phyloP scores from a whole-genome alignment of 1,139 yeast species.

The Diutina sp. region DNA sequence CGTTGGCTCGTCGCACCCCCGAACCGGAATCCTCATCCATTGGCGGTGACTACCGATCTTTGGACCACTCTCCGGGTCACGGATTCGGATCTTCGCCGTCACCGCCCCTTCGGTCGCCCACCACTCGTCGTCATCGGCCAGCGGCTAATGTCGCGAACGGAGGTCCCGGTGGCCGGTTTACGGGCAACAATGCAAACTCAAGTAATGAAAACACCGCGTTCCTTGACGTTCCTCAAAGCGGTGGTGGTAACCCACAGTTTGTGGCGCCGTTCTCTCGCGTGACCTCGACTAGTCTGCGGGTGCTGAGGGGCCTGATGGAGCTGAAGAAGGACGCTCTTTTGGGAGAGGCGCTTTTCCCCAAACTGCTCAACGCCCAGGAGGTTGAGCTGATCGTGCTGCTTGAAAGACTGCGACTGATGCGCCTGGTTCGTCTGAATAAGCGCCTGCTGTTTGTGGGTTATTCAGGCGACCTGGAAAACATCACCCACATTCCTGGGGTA shows the following conservation, averaged over 20 bases:
- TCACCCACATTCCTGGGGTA: constrained; percentile 15
- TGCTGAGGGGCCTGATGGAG: neutral
- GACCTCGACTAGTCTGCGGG: neutral
- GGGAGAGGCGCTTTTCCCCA: constrained; percentile 67
- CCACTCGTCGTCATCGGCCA: neutral
- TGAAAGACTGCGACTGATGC: constrained; percentile 56
- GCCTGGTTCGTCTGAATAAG: constrained; percentile 25
- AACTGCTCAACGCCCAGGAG: constrained; percentile 49
- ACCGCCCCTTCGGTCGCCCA: neutral
- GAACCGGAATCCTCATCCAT: neutral
- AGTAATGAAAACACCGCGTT: neutral
- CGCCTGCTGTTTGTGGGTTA: constrained; percentile 32
- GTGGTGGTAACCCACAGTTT: neutral
- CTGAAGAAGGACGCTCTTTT: constrained; percentile 10
- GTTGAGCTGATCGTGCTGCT: constrained; percentile 63
- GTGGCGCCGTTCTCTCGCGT: neutral
- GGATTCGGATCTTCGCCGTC: neutral
- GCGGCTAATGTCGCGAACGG: no score
- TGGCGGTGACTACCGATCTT: neutral
- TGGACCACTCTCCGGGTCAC: neutral
- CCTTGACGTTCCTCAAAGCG: neutral
- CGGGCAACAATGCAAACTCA: neutral
- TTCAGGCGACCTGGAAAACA: constrained; percentile 35
- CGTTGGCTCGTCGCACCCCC: neutral
- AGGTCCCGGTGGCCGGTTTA: neutral